phyloP scores from a whole-genome alignment of 2,329 filamentous ascomycete species.

The Phoma sp. region DNA sequence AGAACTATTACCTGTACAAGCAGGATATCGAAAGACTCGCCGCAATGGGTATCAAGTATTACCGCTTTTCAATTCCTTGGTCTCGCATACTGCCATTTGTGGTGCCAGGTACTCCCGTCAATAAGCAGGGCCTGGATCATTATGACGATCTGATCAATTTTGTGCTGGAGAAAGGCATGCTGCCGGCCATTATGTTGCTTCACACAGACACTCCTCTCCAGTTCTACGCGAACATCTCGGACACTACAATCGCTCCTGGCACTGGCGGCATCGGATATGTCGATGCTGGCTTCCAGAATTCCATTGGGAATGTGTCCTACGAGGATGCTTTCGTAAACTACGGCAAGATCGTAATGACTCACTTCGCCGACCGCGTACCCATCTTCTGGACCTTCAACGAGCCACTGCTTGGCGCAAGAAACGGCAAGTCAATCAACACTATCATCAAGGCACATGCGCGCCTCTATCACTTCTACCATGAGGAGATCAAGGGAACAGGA shows the following conservation, averaged over 20 bases:
- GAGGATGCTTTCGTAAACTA: slow-evolving; percentile 61
- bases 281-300: slow-evolving; percentile 46
- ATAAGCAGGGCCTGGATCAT: slow-evolving; percentile 57
- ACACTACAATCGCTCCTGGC: slow-evolving; percentile 25
- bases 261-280: slow-evolving; percentile 33
- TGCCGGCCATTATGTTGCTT: slow-evolving; percentile 56
- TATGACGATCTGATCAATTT: slow-evolving; percentile 62
- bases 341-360: slow-evolving; percentile 58
- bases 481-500: slow-evolving; percentile 59
- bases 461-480: slow-evolving; percentile 60
- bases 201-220: slow-evolving; percentile 58
- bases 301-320: slow-evolving; percentile 53
- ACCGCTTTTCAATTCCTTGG: slow-evolving; percentile 61
- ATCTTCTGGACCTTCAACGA: slow-evolving; percentile 63
- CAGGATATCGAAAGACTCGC: slow-evolving; percentile 62
- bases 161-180: slow-evolving; percentile 57
- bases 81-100: slow-evolving; percentile 60
- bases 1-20: slow-evolving; percentile 63
- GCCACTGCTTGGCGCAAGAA: slow-evolving; percentile 52
- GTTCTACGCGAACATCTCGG: slow-evolving; percentile 49
- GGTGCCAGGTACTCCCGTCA: slow-evolving; percentile 58
- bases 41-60: slow-evolving; percentile 58
- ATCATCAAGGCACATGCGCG: slow-evolving; percentile 55
- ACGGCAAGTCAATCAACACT: slow-evolving; percentile 48
- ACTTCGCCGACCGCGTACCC: slow-evolving; percentile 59